These are phyloP conservation scores for Botrytis porri DNA, from an alignment of 2,329 filamentous ascomycete species.

Conservation along the genomic window DNA sequence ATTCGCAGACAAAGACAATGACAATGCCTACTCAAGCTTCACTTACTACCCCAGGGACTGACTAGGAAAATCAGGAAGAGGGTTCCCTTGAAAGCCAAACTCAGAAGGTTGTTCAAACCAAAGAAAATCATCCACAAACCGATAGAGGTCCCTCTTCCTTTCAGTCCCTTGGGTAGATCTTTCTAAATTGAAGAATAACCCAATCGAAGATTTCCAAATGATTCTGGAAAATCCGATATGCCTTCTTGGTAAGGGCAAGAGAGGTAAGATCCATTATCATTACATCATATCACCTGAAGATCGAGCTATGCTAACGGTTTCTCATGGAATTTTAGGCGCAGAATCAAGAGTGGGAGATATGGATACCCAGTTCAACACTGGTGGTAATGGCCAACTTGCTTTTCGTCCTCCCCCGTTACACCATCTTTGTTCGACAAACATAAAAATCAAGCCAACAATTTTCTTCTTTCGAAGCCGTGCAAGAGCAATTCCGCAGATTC, in stretches of 20 bases:
- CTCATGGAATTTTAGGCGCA: neutral
- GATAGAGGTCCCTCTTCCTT: neutral
- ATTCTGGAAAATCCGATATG: neutral
- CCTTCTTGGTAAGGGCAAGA: fast-evolving
- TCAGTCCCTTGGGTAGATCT: neutral
- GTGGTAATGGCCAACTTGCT: neutral
- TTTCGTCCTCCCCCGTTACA: neutral
- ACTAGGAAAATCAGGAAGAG: neutral
- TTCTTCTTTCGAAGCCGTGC: too few relatives aligned
- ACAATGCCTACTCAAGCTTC: fast-evolving
- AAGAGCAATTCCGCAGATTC: too few relatives aligned
- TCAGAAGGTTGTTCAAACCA: neutral
- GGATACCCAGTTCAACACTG: neutral
- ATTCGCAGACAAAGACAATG: too few relatives aligned
- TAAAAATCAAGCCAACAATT: too few relatives aligned
- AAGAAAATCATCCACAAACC: neutral
- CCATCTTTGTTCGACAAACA: neutral
- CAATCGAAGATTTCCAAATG: neutral
- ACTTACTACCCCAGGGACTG: neutral
- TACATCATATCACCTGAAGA: neutral
- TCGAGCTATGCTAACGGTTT: neutral
- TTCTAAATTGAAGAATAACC: neutral
- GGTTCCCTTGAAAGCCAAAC: neutral
- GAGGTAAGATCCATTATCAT: neutral
- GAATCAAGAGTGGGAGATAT: neutral